phyloP scores from a whole-genome alignment of 1,284 basidiomycete genomes.

The Cronartium quercuum region DNA sequence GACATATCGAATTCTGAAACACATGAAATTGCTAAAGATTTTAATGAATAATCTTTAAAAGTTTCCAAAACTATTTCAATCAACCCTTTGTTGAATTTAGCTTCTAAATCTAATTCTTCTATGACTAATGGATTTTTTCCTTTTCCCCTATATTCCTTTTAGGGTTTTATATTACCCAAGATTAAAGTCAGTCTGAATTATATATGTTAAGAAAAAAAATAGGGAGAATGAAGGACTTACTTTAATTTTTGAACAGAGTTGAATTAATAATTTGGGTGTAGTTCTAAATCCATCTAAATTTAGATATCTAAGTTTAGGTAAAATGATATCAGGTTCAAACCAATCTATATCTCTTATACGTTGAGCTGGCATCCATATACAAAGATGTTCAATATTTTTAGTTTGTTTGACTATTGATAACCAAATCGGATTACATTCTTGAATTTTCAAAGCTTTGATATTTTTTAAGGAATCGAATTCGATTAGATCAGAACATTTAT shows the following conservation, averaged over 20 bases:
- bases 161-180: no score
- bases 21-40: background rate
- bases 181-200: no score
- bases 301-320: background rate
- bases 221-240: background rate
- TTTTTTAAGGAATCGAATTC: background rate
- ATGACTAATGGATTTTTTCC: background rate
- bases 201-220: no score
- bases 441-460: background rate
- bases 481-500: background rate
- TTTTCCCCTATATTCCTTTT: background rate
- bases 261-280: background rate
- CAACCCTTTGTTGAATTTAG: background rate
- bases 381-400: background rate
- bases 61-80: background rate
- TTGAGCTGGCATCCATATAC: background rate
- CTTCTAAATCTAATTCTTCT: background rate
- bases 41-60: background rate
- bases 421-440: background rate
- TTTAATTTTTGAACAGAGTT: background rate
- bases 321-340: background rate
- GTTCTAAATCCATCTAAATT: background rate
- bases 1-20: background rate
- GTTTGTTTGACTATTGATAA: background rate
- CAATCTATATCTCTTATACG: background rate